phyloP scores from a whole-genome alignment of 1,284 basidiomycete genomes.

The Trametes versicolor region DNA sequence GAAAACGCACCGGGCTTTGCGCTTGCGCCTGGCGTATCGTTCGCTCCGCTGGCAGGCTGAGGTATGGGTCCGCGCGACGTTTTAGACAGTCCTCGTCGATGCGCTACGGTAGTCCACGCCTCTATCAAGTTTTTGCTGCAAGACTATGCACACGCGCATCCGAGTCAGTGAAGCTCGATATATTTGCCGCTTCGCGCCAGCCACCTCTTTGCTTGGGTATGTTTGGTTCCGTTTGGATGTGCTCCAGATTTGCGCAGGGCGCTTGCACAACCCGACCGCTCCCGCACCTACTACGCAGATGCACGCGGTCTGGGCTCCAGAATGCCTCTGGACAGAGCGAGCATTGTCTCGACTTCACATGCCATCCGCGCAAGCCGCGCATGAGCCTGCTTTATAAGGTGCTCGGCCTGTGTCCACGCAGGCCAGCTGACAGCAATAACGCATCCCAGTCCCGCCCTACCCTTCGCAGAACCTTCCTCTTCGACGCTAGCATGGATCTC shows the following conservation, averaged over 20 bases:
- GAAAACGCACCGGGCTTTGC: too few species aligned
- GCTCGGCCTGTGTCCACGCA: background rate
- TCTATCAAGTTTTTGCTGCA: too few species aligned
- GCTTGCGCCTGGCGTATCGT: too few species aligned
- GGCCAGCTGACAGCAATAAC: background rate
- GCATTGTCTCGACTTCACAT: background rate
- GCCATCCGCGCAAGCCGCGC: background rate
- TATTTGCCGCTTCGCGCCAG: too few species aligned
- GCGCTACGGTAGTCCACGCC: too few species aligned
- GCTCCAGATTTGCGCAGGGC: background rate
- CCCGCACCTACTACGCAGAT: background rate
- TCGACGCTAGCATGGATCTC: constrained; percentile 16
- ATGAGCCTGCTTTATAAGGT: background rate
- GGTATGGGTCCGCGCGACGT: too few species aligned
- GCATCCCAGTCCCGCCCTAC: background rate
- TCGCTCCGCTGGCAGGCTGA: too few species aligned
- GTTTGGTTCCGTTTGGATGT: background rate
- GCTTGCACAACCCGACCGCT: background rate
- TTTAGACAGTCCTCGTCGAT: too few species aligned
- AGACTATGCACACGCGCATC: too few species aligned
- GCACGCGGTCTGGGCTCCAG: background rate
- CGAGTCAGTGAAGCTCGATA: too few species aligned
- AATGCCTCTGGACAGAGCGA: background rate
- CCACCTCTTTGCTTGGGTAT: background rate
- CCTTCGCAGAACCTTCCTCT: background rate